Evolutionary conservation across 352 stramenopile genomes (phyloP).

Genomic region (Elongisporangium undulatum): DNA sequence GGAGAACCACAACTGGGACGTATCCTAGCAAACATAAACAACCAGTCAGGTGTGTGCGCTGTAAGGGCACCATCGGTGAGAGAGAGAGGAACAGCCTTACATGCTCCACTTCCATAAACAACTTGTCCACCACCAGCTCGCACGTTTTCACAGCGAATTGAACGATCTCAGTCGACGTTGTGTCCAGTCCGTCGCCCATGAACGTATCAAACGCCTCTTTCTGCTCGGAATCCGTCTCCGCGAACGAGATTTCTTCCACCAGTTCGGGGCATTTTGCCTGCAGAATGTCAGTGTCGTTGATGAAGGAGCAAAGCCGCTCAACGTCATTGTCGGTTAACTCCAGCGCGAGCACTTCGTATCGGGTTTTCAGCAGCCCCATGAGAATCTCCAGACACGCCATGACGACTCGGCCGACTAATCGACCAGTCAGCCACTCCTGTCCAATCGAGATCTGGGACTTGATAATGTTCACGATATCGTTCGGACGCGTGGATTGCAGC

Average conservation of each 20-base stretch:
- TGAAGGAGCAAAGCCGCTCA: conserved; percentile 81
- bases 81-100: conserved; percentile 16
- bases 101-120: conserved; percentile 76
- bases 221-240: conserved; percentile 59
- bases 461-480: conserved; percentile 86
- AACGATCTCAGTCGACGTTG: conserved; percentile 78
- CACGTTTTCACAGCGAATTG: conserved; percentile 60
- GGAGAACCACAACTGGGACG: conserved; percentile 65
- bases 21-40: conserved; percentile 35
- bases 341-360: conserved; percentile 50
- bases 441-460: conserved; percentile 84
- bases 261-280: conserved; percentile 79
- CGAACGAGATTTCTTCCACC: conserved; percentile 81
- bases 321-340: conserved; percentile 47
- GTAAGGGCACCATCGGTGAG: background rate
- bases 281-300: conserved; percentile 81
- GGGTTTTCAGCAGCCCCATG: conserved; percentile 70
- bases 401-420: conserved; percentile 60
- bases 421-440: conserved; percentile 74
- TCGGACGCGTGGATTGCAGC: conserved; percentile 71
- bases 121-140: conserved; percentile 65
- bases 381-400: conserved; percentile 64
- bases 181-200: conserved; percentile 70
- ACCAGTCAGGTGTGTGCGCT: background rate
- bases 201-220: conserved; percentile 75